These are phyloP conservation scores for Batrachochytrium dendrobatidis DNA, from an alignment of 371 early-diverging fungal genomes.

Conservation along the genomic window DNA sequence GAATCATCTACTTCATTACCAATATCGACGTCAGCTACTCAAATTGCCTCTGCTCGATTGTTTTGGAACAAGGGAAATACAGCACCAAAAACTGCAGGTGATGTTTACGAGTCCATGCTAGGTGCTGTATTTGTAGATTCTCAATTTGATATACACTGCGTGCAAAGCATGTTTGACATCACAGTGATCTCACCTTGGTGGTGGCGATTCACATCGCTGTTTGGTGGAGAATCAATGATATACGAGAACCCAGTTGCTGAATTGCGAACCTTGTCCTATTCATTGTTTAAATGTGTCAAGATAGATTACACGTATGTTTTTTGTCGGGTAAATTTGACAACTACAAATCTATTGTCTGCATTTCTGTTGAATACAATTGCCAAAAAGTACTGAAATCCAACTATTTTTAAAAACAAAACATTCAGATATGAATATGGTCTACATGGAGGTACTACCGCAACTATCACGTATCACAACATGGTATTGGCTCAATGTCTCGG, in stretches of 20 bases:
- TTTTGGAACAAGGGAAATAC: slow-evolving; percentile 25
- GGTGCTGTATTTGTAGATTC: slow-evolving; percentile 86
- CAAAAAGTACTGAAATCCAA: too few species aligned
- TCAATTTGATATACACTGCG: slow-evolving; percentile 13
- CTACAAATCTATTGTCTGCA: too few species aligned
- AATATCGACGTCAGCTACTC: too few species aligned
- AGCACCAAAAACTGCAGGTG: slow-evolving; percentile 82
- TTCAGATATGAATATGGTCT: too few species aligned
- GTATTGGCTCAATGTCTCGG: too few species aligned
- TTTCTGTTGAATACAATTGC: too few species aligned
- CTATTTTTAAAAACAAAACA: too few species aligned
- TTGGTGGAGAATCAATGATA: background rate
- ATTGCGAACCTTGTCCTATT: background rate
- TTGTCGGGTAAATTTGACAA: too few species aligned
- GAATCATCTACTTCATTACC: too few species aligned
- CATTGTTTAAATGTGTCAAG: background rate
- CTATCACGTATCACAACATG: too few species aligned
- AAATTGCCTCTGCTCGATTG: too few species aligned
- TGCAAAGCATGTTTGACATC: slow-evolving; percentile 17
- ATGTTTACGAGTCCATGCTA: slow-evolving; percentile 79
- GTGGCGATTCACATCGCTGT: background rate
- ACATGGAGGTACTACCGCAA: too few species aligned
- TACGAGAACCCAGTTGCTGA: background rate
- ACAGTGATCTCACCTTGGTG: slow-evolving; percentile 29
- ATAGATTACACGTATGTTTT: background rate